These are phyloP conservation scores for Fusarium vanettenii DNA, from an alignment of 2,329 filamentous ascomycete genomes.

Conservation along the genomic window DNA sequence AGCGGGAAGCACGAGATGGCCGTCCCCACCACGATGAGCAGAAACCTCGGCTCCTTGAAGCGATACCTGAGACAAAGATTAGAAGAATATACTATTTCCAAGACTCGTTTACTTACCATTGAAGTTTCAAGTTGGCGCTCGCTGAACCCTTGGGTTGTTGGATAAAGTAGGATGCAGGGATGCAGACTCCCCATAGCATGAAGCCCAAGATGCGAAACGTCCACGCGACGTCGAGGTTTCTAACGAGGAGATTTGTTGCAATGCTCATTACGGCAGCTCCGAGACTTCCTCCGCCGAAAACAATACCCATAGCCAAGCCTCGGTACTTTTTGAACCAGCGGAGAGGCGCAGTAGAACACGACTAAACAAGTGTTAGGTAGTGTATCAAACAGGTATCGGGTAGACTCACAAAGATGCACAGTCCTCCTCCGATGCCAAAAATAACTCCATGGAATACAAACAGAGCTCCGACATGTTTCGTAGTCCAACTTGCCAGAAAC, in stretches of 20 bases:
- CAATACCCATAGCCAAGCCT: slow-evolving; percentile 44
- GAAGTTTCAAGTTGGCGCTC: slow-evolving; percentile 28
- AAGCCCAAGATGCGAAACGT: slow-evolving; percentile 44
- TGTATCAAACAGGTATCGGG: background rate
- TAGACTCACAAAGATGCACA: slow-evolving; percentile 37
- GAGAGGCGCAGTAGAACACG: slow-evolving; percentile 39
- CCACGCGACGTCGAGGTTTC: slow-evolving; percentile 39
- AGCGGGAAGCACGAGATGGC: slow-evolving; percentile 43
- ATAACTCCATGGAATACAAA: slow-evolving; percentile 43
- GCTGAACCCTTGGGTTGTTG: slow-evolving; percentile 24
- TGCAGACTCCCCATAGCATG: slow-evolving; percentile 45
- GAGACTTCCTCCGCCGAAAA: slow-evolving; percentile 45
- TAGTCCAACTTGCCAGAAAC: slow-evolving; percentile 44
- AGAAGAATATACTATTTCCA: background rate
- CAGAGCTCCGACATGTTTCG: slow-evolving; percentile 37
- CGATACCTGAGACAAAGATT: slow-evolving; percentile 35
- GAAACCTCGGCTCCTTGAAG: slow-evolving; percentile 41
- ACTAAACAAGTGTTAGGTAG: slow-evolving; percentile 5
- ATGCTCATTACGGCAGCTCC: slow-evolving; percentile 46
- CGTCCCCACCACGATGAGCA: slow-evolving; percentile 38
- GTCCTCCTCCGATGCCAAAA: slow-evolving; percentile 41
- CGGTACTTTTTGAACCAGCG: slow-evolving; percentile 44
- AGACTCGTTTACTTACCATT: slow-evolving; percentile 35
- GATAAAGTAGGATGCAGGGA: slow-evolving; percentile 45
- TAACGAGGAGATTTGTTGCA: slow-evolving; percentile 39